Conservation (phyloP, 306 rosid species). For the Canavalia gladiata region DNA sequence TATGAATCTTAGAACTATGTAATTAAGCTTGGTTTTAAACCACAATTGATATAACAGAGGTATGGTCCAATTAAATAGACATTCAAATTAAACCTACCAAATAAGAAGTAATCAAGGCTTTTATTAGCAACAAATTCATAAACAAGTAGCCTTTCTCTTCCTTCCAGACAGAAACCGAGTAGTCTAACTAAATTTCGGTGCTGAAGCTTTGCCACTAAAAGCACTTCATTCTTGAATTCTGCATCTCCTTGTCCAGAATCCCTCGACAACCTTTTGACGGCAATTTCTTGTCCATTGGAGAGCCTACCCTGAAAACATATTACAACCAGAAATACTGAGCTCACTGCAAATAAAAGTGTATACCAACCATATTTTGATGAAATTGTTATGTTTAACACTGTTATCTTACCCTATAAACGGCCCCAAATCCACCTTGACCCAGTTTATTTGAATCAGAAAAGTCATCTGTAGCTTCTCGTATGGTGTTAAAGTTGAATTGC, state of each 20-base stretch:
- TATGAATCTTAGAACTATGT: neutral
- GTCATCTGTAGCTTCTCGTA: constrained; percentile 43
- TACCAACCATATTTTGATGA: neutral
- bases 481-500: constrained; percentile 44
- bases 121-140: constrained; percentile 37
- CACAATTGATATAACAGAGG: neutral
- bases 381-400: neutral
- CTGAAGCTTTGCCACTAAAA: constrained; percentile 37
- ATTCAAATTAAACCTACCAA: constrained; percentile 49
- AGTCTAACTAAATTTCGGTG: constrained; percentile 41
- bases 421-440: constrained; percentile 46
- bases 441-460: constrained; percentile 46
- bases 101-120: constrained; percentile 44
- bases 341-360: neutral
- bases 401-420: constrained; percentile 47
- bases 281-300: constrained; percentile 38
- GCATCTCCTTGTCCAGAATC: constrained; percentile 40
- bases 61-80: constrained; percentile 1
- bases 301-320: constrained; percentile 43
- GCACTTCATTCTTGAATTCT: constrained; percentile 41
- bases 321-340: neutral
- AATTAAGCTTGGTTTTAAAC: neutral
- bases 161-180: constrained; percentile 35
- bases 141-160: constrained; percentile 31
- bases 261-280: constrained; percentile 41